Conservation (phyloP, 2,329 filamentous ascomycete species). For the Claviceps capensis region DNA sequence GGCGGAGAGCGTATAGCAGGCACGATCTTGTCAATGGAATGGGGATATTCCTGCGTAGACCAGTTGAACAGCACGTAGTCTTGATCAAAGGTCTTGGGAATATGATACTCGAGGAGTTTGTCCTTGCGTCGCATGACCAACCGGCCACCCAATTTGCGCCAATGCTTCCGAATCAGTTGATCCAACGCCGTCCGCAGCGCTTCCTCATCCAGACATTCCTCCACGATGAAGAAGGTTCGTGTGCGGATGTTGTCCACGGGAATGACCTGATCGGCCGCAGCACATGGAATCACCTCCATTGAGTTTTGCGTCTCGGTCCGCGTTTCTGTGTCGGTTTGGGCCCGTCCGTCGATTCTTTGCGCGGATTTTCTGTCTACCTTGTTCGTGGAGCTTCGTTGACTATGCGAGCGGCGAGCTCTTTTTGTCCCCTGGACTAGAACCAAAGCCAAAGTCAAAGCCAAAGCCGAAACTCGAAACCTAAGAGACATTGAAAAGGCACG, state of each 20-base stretch:
- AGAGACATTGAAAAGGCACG: too few relatives aligned
- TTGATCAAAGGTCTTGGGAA: neutral
- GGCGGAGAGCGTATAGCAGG: neutral
- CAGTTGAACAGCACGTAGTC: conserved; percentile 2
- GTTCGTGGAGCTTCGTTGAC: too few relatives aligned
- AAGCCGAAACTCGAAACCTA: too few relatives aligned
- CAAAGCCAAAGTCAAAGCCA: too few relatives aligned
- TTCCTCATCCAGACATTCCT: neutral
- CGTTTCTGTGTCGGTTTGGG: too few relatives aligned
- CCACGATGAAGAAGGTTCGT: conserved; percentile 3
- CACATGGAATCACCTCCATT: conserved; percentile 2
- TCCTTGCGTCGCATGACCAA: neutral
- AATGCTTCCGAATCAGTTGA: conserved; percentile 1
- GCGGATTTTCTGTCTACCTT: too few relatives aligned
- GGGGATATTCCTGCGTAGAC: neutral
- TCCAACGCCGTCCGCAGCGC: neutral
- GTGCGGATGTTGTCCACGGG: conserved; percentile 2
- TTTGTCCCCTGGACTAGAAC: too few relatives aligned
- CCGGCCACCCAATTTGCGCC: conserved; percentile 3
- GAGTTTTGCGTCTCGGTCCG: neutral
- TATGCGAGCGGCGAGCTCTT: too few relatives aligned
- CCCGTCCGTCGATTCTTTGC: too few relatives aligned
- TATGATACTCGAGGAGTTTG: neutral
- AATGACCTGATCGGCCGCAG: neutral
- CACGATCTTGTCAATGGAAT: conserved; percentile 1